These are phyloP conservation scores for Ceratobasidium sp. DNA, from an alignment of 1,284 basidiomycete species.

Conservation along the genomic window DNA sequence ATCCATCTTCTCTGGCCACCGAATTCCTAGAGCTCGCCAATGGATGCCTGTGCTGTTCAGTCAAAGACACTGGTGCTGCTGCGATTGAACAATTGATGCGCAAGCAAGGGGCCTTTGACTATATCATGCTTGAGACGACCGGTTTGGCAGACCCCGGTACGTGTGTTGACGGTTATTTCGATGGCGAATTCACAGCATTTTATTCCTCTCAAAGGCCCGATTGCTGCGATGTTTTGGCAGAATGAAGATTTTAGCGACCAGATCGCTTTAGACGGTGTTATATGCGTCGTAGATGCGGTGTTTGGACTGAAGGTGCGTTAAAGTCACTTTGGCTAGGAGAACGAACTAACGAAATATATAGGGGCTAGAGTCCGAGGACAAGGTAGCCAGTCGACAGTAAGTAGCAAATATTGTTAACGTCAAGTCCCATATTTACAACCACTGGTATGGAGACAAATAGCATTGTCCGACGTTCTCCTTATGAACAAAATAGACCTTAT, in stretches of 20 bases:
- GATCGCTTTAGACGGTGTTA: constrained; percentile 86
- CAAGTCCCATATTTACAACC: constrained; percentile 6
- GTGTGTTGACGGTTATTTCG: constrained; percentile 48
- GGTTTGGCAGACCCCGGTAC: constrained; percentile 91
- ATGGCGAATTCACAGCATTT: constrained; percentile 1
- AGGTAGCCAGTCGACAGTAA: constrained; percentile 47
- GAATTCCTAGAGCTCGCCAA: constrained; percentile 91
- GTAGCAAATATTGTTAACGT: background rate
- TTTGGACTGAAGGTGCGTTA: constrained; percentile 77
- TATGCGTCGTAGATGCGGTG: constrained; percentile 89
- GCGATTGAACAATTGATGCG: constrained; percentile 91
- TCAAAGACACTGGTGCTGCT: constrained; percentile 89
- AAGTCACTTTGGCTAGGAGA: background rate
- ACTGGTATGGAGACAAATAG: constrained; percentile 77
- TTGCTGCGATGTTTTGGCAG: constrained; percentile 90
- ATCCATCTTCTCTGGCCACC: constrained; percentile 72
- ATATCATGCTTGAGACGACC: constrained; percentile 92
- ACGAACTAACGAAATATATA: background rate
- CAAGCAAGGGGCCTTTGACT: constrained; percentile 85
- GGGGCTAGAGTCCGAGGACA: constrained; percentile 32
- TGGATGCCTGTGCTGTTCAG: constrained; percentile 93
- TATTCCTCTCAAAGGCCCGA: constrained; percentile 71
- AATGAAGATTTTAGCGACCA: constrained; percentile 88
- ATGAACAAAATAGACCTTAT: constrained; percentile 86
- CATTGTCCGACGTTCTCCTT: constrained; percentile 87